Percentiles rank a stretch among this genome's conserved stretches.
Conservation (phyloP, 139 green algal species). For the Spirogloea muscicola region DNA sequence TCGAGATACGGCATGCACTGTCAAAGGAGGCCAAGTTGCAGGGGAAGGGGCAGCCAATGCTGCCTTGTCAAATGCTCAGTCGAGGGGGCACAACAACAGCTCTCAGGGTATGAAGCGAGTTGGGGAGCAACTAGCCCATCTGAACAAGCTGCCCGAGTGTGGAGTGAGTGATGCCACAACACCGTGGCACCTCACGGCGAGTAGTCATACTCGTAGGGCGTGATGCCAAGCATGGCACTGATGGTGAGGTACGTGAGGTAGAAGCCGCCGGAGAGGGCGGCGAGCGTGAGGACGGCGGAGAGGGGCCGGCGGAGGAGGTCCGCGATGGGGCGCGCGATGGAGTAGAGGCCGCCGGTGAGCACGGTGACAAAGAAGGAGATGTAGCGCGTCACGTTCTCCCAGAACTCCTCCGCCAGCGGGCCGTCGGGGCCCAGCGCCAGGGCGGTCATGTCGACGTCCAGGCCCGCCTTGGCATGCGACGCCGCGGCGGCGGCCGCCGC, state of each 20-base stretch:
- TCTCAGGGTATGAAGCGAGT: no score
- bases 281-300: conserved; percentile 15
- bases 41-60: no score
- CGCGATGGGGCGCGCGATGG: conserved; percentile 10
- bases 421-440: background rate
- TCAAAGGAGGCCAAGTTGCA: no score
- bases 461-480: background rate
- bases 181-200: conserved; percentile 6
- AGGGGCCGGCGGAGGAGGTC: conserved; percentile 18
- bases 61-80: no score
- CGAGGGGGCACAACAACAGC: no score
- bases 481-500: no score
- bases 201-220: background rate
- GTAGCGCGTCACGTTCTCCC: conserved; percentile 38
- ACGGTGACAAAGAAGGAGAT: conserved; percentile 44
- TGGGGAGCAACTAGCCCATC: no score
- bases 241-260: conserved; percentile 36
- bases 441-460: conserved; percentile 6
- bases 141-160: background rate
- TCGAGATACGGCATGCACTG: no score
- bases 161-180: background rate
- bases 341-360: conserved; percentile 33
- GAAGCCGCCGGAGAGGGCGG: conserved; percentile 6
- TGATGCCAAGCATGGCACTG: conserved; percentile 24
- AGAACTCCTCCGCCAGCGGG: conserved; percentile 31